Percentiles rank a stretch among this genome's conserved stretches.
phyloP scores from a whole-genome alignment of 257 asterid species.

The Solanum corneliomulleri region DNA sequence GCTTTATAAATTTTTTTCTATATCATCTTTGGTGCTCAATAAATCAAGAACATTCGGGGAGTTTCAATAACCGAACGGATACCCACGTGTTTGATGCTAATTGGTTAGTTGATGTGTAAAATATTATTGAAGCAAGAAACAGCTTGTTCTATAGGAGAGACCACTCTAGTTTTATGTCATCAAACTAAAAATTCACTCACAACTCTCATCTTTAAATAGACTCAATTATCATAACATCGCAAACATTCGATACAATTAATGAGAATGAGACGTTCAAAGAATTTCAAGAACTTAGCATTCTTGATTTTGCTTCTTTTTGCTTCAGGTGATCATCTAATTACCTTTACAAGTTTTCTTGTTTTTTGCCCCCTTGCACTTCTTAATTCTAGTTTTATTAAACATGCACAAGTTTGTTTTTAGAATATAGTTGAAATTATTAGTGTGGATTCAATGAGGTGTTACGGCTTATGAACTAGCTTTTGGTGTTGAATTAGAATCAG shows the following conservation, averaged over 20 bases:
- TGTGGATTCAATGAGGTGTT: not conserved
- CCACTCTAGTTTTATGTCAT: not conserved
- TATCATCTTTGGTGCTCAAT: not conserved
- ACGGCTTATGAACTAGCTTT: no score
- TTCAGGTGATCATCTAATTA: not conserved
- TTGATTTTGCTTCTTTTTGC: not conserved
- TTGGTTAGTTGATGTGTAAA: not conserved
- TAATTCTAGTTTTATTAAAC: not conserved
- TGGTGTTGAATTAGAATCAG: not conserved
- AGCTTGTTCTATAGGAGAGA: not conserved
- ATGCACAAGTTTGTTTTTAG: not conserved
- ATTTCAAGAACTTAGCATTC: not conserved
- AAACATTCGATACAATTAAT: not conserved
- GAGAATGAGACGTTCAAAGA: not conserved
- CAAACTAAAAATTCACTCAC: not conserved
- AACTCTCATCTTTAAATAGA: not conserved
- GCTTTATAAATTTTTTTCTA: no score
- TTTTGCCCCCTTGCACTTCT: not conserved
- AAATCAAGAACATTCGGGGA: not conserved
- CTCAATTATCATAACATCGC: not conserved
- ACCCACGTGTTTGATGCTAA: not conserved
- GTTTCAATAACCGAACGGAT: not conserved
- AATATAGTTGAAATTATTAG: not conserved
- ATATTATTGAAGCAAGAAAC: not conserved
- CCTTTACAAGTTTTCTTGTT: not conserved